Evolutionary conservation across 805 yeast genomes (phyloP), one percentile per base, ranked within the genome.

Genomic region (Pichia phayaonensis): DNA sequence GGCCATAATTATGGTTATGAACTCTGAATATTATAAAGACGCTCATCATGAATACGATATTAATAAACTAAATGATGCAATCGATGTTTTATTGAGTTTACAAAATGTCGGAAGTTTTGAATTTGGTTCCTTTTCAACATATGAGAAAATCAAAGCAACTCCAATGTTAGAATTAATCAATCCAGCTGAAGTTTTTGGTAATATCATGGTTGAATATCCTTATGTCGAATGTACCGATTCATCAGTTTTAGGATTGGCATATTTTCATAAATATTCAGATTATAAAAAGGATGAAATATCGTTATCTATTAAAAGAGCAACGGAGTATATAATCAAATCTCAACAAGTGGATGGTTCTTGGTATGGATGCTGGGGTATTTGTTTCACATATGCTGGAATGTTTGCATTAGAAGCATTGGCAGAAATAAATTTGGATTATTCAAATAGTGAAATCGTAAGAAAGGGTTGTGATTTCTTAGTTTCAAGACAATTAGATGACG

Each of bases 341-440:
- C 99, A 94, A 66, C 71, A 73, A 42, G 60, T 62, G 0, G 96
- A 94, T 66, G 99, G 99, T 0, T 83, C 95, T 15, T 94, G 98
- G 98, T 95, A 90, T 65, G 99, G 99, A 1, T 82, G 89, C 40
- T 94, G 99, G 99, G 99, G 99, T 38, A 83, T 94, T 6, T 94
- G 99, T 64, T 90, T 76, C 63, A 87, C 97, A 0, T 94, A 94
- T 66, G 98, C 98, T 0, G 86, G 90, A 2, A 94, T 94, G 99
- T 94, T 94, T 77, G 99, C 99, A 0, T 67, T 94, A 27, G 99
- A 94, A 59, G 98, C 98, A 0, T 73, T 94, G 45, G 72, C 80
- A 26, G 79, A 92, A 4, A 84, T 84, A 26, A 87, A 83, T 1
- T 75, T 76, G 51, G 70, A 61, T 2, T 92, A 90, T 63, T 61